Base-by-base conservation (phyloP, 169 alveolate species). In the Plasmodium knowlesi region DNA sequence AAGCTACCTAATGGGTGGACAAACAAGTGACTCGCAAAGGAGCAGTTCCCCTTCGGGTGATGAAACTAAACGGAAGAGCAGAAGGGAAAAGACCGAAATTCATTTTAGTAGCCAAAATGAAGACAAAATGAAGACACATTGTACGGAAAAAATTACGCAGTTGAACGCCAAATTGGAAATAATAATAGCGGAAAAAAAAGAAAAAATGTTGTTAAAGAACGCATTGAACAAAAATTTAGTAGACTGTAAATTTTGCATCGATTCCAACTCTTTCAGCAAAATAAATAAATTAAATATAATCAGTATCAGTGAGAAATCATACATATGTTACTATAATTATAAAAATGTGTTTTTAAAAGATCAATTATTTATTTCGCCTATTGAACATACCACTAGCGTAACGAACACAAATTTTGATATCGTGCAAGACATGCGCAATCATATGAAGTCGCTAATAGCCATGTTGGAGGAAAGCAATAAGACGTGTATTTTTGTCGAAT, bases 401-500 rank as follows among this genome's bases (percentile, higher is more conserved):
- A 91, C 95, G 28, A 91, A 91, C 57, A 91, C 95, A 28, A 32
- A 81, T 91, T 70, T 91, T 71, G 95, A 91, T 34, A 82, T 84
- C 37, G 73, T 91, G 53, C 78, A 70, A 80, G 95, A 91, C 50
- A 91, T 91, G 78, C 50, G 95, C 16, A 91, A 91, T 82, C 92
- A 91, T 57, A 91, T 91, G 95, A 91, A 91, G 76, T 91, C 95
- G 39, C 41, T 91, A 91, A 91, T 81, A 70, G 95, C 92, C 8
- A 91, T 91, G 95, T 28, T 91, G 54, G 95, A 91, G 61, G 86
- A 28, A 91, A 43, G 67, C 37, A 91, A 91, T 70, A 50, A 91
- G 39, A 91, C 95, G 57, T 91, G 95, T 54, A 82, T 91, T 46
- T 91, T 91, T 82, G 67, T 91, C n/a, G 95, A 91, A 91, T 91